A percentile compares a stretch with the other conserved stretches of the same genome.
phyloP scores from a whole-genome alignment of 148 eudicot genomes.

The Silene conica region DNA sequence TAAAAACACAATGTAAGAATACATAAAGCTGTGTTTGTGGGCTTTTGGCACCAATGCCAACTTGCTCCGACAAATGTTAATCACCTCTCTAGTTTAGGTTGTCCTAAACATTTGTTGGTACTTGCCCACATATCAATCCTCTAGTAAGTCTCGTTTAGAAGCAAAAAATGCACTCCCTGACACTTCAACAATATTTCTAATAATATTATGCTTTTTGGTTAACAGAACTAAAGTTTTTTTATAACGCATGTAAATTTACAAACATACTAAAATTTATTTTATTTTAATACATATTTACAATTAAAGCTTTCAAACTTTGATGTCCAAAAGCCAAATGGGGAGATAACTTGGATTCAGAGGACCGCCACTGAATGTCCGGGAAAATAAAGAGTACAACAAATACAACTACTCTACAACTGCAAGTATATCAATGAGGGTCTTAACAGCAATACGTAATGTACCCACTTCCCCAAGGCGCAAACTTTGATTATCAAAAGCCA shows the following conservation, averaged over 20 bases:
- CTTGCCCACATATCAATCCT: no score
- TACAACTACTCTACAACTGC: neutral
- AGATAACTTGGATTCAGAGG: neutral
- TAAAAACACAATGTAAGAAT: neutral
- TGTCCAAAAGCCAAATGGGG: neutral
- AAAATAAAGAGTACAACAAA: neutral
- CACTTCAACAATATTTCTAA: no score
- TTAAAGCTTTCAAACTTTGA: neutral
- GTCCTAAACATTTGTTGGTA: no score
- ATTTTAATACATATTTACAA: neutral
- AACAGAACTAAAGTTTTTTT: no score
- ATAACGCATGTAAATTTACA: neutral
- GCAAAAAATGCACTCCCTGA: no score
- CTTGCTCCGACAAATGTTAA: no score
- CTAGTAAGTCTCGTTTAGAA: no score
- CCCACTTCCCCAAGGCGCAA: neutral
- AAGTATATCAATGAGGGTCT: neutral
- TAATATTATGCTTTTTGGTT: no score
- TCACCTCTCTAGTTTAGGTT: no score
- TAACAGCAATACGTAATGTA: neutral
- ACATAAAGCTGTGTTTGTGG: no score
- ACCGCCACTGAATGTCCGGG: neutral
- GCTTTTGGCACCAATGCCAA: no score
- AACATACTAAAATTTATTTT: neutral
- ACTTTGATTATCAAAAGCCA: no score